phyloP scores from a whole-genome alignment of 768 basidiomycete species.

The Suillus lakei region DNA sequence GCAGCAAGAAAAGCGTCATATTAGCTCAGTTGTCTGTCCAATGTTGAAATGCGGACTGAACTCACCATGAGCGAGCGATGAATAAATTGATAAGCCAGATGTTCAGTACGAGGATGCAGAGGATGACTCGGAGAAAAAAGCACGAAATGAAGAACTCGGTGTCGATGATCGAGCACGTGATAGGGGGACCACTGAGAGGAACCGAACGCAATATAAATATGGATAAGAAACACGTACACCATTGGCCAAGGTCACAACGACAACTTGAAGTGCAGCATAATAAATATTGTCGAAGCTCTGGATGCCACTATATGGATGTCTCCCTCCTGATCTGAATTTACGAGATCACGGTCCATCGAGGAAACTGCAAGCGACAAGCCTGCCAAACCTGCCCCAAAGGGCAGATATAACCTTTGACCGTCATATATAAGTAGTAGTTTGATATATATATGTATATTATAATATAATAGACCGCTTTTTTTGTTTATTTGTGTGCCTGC shows the following conservation, averaged over 20 bases:
- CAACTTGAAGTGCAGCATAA: conserved; percentile 77
- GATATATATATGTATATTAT: too few relatives aligned
- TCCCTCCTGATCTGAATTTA: conserved; percentile 48
- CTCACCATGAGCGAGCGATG: conserved; percentile 82
- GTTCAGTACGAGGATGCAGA: conserved; percentile 84
- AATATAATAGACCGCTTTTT: too few relatives aligned
- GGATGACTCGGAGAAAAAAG: conserved; percentile 87
- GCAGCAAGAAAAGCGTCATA: conserved; percentile 88
- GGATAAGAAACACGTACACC: conserved; percentile 51
- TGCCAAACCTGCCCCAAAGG: conserved; percentile 84
- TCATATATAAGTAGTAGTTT: too few relatives aligned
- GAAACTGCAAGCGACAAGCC: conserved; percentile 42
- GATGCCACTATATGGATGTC: conserved; percentile 62
- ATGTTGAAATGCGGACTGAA: neutral
- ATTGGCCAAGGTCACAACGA: conserved; percentile 82
- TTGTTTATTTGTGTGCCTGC: too few relatives aligned
- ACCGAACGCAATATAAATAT: neutral
- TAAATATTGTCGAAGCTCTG: conserved; percentile 92
- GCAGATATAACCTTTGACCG: conserved; percentile 86
- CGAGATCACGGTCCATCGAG: neutral
- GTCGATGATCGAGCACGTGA: conserved; percentile 91
- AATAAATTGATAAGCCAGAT: conserved; percentile 94
- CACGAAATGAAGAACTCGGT: conserved; percentile 89
- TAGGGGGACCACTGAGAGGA: conserved; percentile 63
- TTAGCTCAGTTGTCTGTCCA: conserved; percentile 48